A percentile compares a stretch with the other conserved stretches of the same genome.
Conservation (phyloP, 305 asterid species). For the Rubia tinctorum region DNA sequence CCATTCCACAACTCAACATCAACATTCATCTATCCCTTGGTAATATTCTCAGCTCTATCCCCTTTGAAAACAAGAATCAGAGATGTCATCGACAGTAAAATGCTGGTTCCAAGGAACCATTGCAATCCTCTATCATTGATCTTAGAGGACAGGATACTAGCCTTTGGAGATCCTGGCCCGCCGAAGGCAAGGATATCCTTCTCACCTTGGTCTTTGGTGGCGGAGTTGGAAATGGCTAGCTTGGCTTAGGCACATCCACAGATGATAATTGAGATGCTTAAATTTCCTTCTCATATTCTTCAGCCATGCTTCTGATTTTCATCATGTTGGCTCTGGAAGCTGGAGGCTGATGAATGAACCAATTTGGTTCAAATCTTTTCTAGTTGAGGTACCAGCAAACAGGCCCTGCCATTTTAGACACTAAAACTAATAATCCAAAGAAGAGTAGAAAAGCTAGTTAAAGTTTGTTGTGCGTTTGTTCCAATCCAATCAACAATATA, state of each 20-base stretch:
- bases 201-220: slow-evolving; percentile 13
- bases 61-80: slow-evolving; percentile 65
- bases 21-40: slow-evolving; percentile 49
- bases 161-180: slow-evolving; percentile 83
- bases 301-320: slow-evolving; percentile 39
- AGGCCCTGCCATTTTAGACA: slow-evolving; percentile 19
- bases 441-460: too few species aligned
- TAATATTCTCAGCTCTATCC: slow-evolving; percentile 45
- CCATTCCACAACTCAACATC: slow-evolving; percentile 88
- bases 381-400: slow-evolving; percentile 24
- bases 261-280: neutral
- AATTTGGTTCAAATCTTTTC: slow-evolving; percentile 7
- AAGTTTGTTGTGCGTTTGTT: too few species aligned
- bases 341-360: slow-evolving; percentile 12
- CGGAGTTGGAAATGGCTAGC: too few species aligned
- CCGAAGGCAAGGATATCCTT: slow-evolving; percentile 58
- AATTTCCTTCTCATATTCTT: slow-evolving; percentile 24
- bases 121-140: slow-evolving; percentile 51
- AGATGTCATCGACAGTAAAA: slow-evolving; percentile 55
- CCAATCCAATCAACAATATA: too few species aligned
- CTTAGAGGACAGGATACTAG: slow-evolving; percentile 46
- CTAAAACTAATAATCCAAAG: too few species aligned
- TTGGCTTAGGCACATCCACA: neutral
- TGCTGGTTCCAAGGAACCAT: slow-evolving; percentile 56
- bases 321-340: slow-evolving; percentile 27